These are phyloP conservation scores for Trypanosoma lewisi DNA, from an alignment of 208 protist species.

Conservation along the genomic window DNA sequence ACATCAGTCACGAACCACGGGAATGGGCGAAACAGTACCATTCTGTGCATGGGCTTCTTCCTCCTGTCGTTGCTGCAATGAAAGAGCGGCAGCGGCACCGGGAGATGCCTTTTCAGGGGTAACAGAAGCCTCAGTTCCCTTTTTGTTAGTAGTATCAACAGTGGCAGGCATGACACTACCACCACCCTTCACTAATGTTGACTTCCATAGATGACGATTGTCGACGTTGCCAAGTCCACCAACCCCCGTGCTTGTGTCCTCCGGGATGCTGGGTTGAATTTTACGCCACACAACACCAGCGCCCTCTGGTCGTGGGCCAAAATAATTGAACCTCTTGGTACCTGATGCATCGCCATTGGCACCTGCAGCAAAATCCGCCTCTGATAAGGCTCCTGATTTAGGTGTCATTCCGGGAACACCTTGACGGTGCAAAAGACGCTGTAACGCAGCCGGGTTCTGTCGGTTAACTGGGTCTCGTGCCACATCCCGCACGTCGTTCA, in stretches of 20 bases:
- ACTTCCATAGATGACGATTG: conserved; percentile 31
- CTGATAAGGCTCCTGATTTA: neutral
- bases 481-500: conserved; percentile 60
- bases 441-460: conserved; percentile 40
- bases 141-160: neutral
- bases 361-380: neutral
- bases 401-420: conserved; percentile 2
- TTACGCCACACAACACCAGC: conserved; percentile 78
- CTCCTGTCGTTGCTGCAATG: conserved; percentile 5
- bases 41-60: neutral
- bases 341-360: neutral
- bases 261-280: conserved; percentile 8
- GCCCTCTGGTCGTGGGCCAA: conserved; percentile 55
- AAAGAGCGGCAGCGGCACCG: conserved; percentile 4
- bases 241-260: neutral
- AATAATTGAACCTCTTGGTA: neutral
- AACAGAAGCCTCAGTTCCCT: neutral
- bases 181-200: conserved; percentile 17
- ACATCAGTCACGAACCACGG: neutral
- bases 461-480: conserved; percentile 67
- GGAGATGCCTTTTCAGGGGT: neutral
- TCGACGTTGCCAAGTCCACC: conserved; percentile 23
- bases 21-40: neutral
- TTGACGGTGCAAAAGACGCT: conserved; percentile 29
- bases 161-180: neutral